phyloP scores from a whole-genome alignment of 352 stramenopile species.

The Globisporangium cederbergense region DNA sequence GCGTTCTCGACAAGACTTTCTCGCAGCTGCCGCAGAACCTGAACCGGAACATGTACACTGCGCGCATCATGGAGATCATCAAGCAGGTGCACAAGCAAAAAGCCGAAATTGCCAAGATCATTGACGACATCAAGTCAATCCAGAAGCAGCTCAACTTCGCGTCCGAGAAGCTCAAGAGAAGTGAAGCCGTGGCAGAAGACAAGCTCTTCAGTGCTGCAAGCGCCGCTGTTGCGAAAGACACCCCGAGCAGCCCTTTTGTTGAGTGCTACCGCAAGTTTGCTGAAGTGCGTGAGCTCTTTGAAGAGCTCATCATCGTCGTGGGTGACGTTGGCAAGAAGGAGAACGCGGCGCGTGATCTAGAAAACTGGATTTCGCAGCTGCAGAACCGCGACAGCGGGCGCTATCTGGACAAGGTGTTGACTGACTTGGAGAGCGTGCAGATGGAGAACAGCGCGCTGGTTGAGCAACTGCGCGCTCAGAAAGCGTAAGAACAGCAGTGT shows the following conservation, averaged over 20 bases:
- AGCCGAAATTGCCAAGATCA: slow-evolving; percentile 78
- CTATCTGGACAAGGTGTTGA: slow-evolving; percentile 68
- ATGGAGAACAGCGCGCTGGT: slow-evolving; percentile 66
- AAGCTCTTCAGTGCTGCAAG: slow-evolving; percentile 72
- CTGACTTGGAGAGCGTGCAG: slow-evolving; percentile 66
- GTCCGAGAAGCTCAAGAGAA: slow-evolving; percentile 79
- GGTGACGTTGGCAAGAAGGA: slow-evolving; percentile 75
- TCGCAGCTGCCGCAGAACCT: slow-evolving; percentile 42
- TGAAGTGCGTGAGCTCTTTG: slow-evolving; percentile 77
- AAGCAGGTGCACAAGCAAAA: slow-evolving; percentile 89
- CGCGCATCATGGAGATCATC: slow-evolving; percentile 90
- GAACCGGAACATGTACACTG: slow-evolving; percentile 82
- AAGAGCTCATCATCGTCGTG: slow-evolving; percentile 69
- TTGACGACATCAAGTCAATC: slow-evolving; percentile 69
- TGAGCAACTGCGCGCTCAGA: slow-evolving; percentile 37
- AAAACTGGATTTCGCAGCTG: slow-evolving; percentile 83
- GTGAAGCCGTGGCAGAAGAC: slow-evolving; percentile 78
- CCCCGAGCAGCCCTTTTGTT: slow-evolving; percentile 38
- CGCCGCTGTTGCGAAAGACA: slow-evolving; percentile 22
- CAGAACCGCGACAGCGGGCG: slow-evolving; percentile 63
- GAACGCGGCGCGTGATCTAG: slow-evolving; percentile 66
- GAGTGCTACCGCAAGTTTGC: slow-evolving; percentile 86
- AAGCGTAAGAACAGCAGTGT: neutral
- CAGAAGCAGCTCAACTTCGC: slow-evolving; percentile 80
- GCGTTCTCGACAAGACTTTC: slow-evolving; percentile 53